These are phyloP conservation scores for Starmerella stellata DNA, from an alignment of 805 yeast genomes.

Conservation along the genomic window DNA sequence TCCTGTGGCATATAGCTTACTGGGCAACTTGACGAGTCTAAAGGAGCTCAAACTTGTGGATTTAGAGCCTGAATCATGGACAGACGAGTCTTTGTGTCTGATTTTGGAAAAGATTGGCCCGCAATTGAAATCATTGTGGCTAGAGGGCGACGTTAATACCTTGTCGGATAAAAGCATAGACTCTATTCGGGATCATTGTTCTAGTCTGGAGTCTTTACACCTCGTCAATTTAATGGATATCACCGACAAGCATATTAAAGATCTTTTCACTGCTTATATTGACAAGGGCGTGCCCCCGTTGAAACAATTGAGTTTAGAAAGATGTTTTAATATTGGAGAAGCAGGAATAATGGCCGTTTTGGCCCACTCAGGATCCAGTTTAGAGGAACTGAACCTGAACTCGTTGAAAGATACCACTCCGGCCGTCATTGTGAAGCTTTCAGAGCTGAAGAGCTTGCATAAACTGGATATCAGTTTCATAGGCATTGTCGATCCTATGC, in stretches of 20 bases:
- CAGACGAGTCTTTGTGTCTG: constrained; percentile 50
- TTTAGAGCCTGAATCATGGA: constrained; percentile 43
- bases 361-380: constrained; percentile 42
- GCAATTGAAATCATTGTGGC: constrained; percentile 35
- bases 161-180: constrained; percentile 37
- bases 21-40: constrained; percentile 40
- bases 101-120: constrained; percentile 37
- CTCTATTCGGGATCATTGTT: constrained; percentile 35
- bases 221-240: constrained; percentile 42
- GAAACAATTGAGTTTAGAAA: constrained; percentile 38
- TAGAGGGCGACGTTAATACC: constrained; percentile 51
- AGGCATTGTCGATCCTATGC: constrained; percentile 51
- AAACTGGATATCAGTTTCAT: constrained; percentile 66
- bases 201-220: constrained; percentile 36
- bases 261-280: constrained; percentile 40
- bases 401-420: constrained; percentile 44
- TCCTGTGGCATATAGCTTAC: constrained; percentile 36
- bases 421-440: constrained; percentile 19
- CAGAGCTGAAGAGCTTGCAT: constrained; percentile 40
- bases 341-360: constrained; percentile 41
- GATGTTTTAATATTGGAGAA: constrained; percentile 52
- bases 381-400: constrained; percentile 56
- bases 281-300: constrained; percentile 31
- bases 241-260: constrained; percentile 47
- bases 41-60: constrained; percentile 46